phyloP scores from a whole-genome alignment of 257 asterid genomes.

The Haberlea rhodopensis region DNA sequence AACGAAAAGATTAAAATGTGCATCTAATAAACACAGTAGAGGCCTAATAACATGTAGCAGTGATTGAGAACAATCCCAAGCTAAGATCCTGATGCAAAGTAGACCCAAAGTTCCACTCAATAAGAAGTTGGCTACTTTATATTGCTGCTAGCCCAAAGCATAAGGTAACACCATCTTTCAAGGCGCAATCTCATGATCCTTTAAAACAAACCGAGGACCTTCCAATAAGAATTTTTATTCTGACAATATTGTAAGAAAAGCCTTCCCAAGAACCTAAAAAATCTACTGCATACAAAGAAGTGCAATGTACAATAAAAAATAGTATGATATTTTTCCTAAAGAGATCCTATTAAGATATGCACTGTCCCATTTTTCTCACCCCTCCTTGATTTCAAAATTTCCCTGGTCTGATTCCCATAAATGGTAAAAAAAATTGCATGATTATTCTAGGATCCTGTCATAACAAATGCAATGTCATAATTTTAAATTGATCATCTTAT shows the following conservation, averaged over 20 bases:
- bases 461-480: too few species aligned
- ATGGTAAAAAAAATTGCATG: background rate
- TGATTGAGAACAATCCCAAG: background rate
- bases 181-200: background rate
- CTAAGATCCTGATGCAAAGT: background rate
- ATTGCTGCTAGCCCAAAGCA: slow-evolving; percentile 10
- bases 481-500: slow-evolving; percentile 8
- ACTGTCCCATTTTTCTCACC: background rate
- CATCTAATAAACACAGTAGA: slow-evolving; percentile 3
- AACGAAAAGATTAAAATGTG: slow-evolving; percentile 12
- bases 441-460: background rate
- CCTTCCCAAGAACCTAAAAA: slow-evolving; percentile 14
- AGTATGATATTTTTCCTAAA: slow-evolving; percentile 4
- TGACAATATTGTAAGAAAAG: background rate
- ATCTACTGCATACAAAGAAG: background rate
- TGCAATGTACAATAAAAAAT: background rate
- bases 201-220: background rate
- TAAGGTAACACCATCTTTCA: background rate
- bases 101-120: background rate
- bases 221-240: background rate
- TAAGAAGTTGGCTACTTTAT: background rate
- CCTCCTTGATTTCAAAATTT: background rate
- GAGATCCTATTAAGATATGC: background rate
- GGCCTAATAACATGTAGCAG: slow-evolving; percentile 13
- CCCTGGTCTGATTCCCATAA: slow-evolving; percentile 1